Evolutionary conservation across 306 rosid genomes (phyloP), one percentile per base, ranked within the genome.

Genomic region (Dalbergia cochinchinensis): DNA sequence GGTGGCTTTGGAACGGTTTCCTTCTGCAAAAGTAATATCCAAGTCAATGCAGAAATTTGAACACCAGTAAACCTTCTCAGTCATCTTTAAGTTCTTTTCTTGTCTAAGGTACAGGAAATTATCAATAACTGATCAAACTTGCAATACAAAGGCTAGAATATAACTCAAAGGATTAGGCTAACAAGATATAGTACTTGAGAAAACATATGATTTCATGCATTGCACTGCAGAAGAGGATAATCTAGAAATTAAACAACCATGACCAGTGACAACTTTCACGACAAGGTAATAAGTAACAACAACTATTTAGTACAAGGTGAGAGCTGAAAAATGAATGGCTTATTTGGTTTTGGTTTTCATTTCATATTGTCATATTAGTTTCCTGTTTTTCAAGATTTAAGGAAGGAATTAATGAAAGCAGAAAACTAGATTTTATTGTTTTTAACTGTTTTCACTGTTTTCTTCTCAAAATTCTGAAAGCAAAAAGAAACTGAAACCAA

Each of bases 21-120:
- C 54, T 3, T 76, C 97, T 94, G 91, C 83, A 72, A 76, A 86
- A 35, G 59, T 19, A 48, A 84, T 13, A 77, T 47, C 65, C 72
- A 53, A 65, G 37, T 80, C 53, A 85, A 35, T 41, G 45, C 62
- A 83, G 69, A 65, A 45, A 3, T 54, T 55, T 39, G 68, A 71
- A 72, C 35, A 48, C 69, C 63, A 26, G 67, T 31, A 42, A 54
- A 76, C 15, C 48, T 71, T 62, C 15, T 41, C 5, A 47, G 42
- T 54, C 33, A 53, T 37, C 42, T 77, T 35, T 48, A 10, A 35
- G 12, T 48, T 19, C 41, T 51, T 31, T 19, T 19, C 34, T 48
- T 50, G 41, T 57, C 35, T 18, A 15, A 34, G 39, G 39, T 15
- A 15, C 4, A 35, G 35, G 37, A 19, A 18, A 55, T 3, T 62